Evolutionary conservation across 164 flowering plant genomes (phyloP), one percentile per base, ranked within the genome.

Genomic region (Warburgia ugandensis): DNA sequence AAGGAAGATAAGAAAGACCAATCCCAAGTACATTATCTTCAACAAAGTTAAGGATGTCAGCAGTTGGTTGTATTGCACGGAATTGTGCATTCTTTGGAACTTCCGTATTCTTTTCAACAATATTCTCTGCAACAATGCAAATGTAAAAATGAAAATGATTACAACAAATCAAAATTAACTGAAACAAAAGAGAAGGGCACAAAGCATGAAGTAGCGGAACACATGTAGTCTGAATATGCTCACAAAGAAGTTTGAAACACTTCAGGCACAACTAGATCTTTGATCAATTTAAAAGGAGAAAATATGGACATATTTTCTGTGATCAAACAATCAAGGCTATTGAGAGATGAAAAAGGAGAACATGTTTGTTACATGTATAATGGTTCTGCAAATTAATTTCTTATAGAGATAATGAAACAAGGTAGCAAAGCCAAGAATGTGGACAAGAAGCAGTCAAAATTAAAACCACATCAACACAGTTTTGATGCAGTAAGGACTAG

Each of bases 41-140:
- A 44, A 92, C 99, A 70, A 70, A 86, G 21, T 84, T 62, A 54
- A 88, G 82, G 60, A 92, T 80, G 14, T 88, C 83, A 16, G 80
- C 73, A 58, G 81, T 86, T 27, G 99, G 96, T 45, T 77, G 70
- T 67, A 92, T 92, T 45, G 95, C 96, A 63, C 97, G 94, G 57
- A 92, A 92, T 58, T 82, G 84, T n/a, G 96, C 99, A 79, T 92
- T 88, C 64, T 41, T 64, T 41, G 99, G 88, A 48, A 82, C 44
- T 54, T 74, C 73, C 58, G 31, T 60, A 36, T 67, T 47, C 60
- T 73, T 48, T 59, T 73, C 77, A 14, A 6, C 23, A 50, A 73
- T 61, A 64, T 75, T 73, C 72, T 66, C 71, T 38, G 63, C 50
- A 27, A 42, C 10, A 35, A 12, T 8, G 19, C 16, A 3, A 16